Percentiles rank a stretch among this genome's conserved stretches.
Evolutionary conservation across 306 rosid species (phyloP).

Genomic region (Lagenaria siceraria): DNA sequence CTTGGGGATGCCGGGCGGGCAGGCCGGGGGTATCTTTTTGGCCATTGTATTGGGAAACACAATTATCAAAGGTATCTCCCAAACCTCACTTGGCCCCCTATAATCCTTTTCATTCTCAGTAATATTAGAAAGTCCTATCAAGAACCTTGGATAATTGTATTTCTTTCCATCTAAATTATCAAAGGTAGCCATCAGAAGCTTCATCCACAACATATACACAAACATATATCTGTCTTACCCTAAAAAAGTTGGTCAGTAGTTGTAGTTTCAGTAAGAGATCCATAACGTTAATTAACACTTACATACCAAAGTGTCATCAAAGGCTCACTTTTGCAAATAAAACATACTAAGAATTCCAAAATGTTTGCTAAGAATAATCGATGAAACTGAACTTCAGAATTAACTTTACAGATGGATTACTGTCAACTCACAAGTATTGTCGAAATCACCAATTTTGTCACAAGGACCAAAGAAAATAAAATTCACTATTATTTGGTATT

Average conservation of each 20-base stretch:
- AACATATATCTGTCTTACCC: background rate
- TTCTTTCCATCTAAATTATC: background rate
- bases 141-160: background rate
- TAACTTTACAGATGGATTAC: background rate
- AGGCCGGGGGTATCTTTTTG: no score
- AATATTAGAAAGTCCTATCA: background rate
- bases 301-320: background rate
- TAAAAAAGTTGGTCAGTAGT: background rate
- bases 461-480: background rate
- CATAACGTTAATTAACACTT: background rate
- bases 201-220: no score
- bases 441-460: background rate
- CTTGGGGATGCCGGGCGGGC: no score
- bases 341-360: background rate
- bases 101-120: no score
- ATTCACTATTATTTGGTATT: background rate
- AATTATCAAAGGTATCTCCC: no score
- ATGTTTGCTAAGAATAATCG: background rate
- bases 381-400: background rate
- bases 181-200: no score
- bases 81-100: no score
- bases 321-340: background rate
- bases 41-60: no score
- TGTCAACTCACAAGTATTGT: background rate
- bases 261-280: background rate